Conservation (phyloP, 2,329 filamentous ascomycete species). For the Neopestalotiopsis sp. region DNA sequence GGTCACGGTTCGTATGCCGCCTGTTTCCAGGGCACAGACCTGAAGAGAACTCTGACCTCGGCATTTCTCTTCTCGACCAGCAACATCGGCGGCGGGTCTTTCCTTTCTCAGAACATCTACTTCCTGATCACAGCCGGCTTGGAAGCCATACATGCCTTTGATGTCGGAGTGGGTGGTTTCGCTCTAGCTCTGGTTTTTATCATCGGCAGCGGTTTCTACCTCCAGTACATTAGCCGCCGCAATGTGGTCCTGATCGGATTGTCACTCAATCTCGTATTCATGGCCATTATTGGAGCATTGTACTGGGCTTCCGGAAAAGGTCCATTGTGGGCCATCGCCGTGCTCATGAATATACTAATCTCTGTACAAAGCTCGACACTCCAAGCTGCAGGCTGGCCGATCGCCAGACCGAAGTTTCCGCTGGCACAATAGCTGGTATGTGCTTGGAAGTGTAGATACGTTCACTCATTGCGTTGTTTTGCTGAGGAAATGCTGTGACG, state of each 20-base stretch:
- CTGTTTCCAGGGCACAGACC: not conserved
- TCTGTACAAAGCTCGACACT: not conserved
- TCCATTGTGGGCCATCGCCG: not conserved
- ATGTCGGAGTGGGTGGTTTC: not conserved
- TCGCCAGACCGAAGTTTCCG: slow-evolving; percentile 26
- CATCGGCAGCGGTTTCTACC: not conserved
- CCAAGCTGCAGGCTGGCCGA: not conserved
- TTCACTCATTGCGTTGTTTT: not conserved
- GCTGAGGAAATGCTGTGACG: not conserved
- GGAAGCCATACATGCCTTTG: not conserved
- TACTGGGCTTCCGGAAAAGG: not conserved
- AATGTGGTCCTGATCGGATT: not conserved
- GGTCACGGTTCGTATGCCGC: not conserved
- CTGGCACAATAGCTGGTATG: slow-evolving; percentile 10
- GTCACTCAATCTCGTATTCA: not conserved
- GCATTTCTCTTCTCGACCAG: not conserved
- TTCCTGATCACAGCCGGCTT: not conserved
- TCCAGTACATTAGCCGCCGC: not conserved
- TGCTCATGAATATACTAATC: slow-evolving; percentile 1
- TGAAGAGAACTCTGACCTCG: not conserved
- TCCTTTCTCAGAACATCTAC: not conserved
- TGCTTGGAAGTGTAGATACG: not conserved
- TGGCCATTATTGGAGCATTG: not conserved
- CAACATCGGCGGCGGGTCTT: not conserved
- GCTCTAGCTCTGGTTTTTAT: not conserved